Conservation (phyloP, 164 flowering plant species). For the Stephania cephalantha region DNA sequence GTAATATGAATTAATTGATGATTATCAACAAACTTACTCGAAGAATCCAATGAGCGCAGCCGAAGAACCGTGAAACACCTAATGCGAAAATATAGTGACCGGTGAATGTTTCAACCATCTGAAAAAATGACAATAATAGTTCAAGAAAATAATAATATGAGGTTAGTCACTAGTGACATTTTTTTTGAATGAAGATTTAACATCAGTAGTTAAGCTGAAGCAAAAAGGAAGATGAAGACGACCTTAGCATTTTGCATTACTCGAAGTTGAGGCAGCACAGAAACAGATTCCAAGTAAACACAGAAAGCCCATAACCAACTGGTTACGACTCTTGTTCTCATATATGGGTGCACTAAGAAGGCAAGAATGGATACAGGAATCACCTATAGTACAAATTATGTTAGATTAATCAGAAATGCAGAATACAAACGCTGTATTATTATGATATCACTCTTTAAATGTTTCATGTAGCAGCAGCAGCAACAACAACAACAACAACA, state of each 20-base stretch:
- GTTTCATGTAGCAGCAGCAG: too few species aligned
- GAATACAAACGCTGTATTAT: too few species aligned
- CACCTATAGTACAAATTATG: not conserved
- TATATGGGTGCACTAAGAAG: not conserved
- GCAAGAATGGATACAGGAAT: constrained; percentile 32
- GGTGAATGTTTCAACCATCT: constrained; percentile 93
- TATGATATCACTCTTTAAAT: too few species aligned
- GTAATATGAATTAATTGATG: not conserved
- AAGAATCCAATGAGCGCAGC: constrained; percentile 60
- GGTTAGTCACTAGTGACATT: not conserved
- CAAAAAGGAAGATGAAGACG: not conserved
- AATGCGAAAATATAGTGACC: constrained; percentile 89
- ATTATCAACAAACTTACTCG: constrained; percentile 33
- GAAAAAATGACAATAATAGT: constrained; percentile 9
- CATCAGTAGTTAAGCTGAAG: not conserved
- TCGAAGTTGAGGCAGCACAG: constrained; percentile 3
- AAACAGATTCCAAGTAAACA: not conserved
- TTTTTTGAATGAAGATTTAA: not conserved
- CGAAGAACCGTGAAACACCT: constrained; percentile 75
- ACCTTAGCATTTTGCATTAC: constrained; percentile 3
- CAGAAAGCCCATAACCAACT: not conserved
- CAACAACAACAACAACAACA: too few species aligned
- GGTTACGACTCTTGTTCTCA: not conserved
- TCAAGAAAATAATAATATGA: not conserved
- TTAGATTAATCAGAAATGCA: not conserved